Evolutionary conservation across 2,329 filamentous ascomycete genomes (phyloP).

Genomic region (Sarocladium strictum): DNA sequence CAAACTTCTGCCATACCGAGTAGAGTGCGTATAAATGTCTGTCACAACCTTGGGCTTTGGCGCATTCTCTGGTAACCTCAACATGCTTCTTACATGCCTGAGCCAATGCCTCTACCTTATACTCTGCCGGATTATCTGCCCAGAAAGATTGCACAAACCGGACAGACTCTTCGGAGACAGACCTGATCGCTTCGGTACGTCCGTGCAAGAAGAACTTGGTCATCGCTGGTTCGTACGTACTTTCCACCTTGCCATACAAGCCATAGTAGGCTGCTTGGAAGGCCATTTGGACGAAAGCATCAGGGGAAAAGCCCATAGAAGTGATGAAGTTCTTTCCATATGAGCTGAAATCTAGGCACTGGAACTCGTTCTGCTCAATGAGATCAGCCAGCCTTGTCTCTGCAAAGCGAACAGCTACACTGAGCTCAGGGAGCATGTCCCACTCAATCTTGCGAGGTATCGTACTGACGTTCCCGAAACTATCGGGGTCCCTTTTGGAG

Average conservation of each 20-base stretch:
- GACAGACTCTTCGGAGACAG: slow-evolving; percentile 76
- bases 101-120: slow-evolving; percentile 80
- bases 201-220: slow-evolving; percentile 92
- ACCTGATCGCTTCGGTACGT: slow-evolving; percentile 86
- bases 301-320: slow-evolving; percentile 91
- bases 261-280: slow-evolving; percentile 98
- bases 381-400: slow-evolving; percentile 91
- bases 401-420: slow-evolving; percentile 86
- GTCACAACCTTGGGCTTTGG: slow-evolving; percentile 86
- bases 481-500: slow-evolving; percentile 81
- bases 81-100: slow-evolving; percentile 81
- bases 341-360: slow-evolving; percentile 78
- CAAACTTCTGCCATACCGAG: slow-evolving; percentile 85
- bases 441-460: slow-evolving; percentile 95
- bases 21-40: slow-evolving; percentile 90
- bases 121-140: slow-evolving; percentile 76
- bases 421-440: slow-evolving; percentile 92
- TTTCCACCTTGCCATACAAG: slow-evolving; percentile 87
- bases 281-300: slow-evolving; percentile 98
- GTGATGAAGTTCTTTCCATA: slow-evolving; percentile 99
- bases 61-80: slow-evolving; percentile 72
- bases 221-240: slow-evolving; percentile 97
- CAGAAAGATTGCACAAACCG: slow-evolving; percentile 92
- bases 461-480: slow-evolving; percentile 88
- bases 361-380: slow-evolving; percentile 94